Evolutionary conservation across 169 alveolate genomes (phyloP).

Genomic region (Plasmodium billcollinsi): DNA sequence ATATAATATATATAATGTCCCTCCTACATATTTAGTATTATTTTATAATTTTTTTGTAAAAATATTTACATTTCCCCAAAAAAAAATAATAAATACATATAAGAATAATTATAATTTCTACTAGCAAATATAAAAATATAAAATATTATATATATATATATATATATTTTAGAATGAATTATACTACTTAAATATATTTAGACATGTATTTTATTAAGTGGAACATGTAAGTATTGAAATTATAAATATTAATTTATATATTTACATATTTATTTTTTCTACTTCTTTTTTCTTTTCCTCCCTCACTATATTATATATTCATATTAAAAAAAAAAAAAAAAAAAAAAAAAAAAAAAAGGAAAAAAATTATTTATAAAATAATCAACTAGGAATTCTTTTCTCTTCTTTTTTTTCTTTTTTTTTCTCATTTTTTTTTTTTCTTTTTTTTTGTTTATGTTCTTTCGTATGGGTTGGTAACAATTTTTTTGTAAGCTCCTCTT

Average conservation of each 20-base stretch:
- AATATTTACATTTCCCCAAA: too few relatives aligned
- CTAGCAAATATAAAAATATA: too few relatives aligned
- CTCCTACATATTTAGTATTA: too few relatives aligned
- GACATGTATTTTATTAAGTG: neutral
- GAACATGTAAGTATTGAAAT: neutral
- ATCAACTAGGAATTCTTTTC: neutral
- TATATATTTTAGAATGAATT: neutral
- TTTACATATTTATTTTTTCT: neutral
- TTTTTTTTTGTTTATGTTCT: constrained; percentile 19
- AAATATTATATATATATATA: neutral
- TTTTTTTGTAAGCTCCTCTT: constrained; percentile 65
- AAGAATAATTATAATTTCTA: too few relatives aligned
- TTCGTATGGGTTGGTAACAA: constrained; percentile 68
- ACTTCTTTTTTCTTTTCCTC: neutral
- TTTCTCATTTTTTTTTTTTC: constrained; percentile 12
- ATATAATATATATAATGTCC: too few relatives aligned
- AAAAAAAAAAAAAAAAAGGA: too few relatives aligned
- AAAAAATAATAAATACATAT: too few relatives aligned
- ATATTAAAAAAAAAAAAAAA: neutral
- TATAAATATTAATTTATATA: neutral
- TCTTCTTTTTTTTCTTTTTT: neutral
- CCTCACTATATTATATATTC: neutral
- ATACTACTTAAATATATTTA: neutral
- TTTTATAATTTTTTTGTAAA: too few relatives aligned
- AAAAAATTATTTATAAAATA: too few relatives aligned